Base-by-base conservation (phyloP, 1,139 yeast genomes). In the Fermentozyma sake region DNA sequence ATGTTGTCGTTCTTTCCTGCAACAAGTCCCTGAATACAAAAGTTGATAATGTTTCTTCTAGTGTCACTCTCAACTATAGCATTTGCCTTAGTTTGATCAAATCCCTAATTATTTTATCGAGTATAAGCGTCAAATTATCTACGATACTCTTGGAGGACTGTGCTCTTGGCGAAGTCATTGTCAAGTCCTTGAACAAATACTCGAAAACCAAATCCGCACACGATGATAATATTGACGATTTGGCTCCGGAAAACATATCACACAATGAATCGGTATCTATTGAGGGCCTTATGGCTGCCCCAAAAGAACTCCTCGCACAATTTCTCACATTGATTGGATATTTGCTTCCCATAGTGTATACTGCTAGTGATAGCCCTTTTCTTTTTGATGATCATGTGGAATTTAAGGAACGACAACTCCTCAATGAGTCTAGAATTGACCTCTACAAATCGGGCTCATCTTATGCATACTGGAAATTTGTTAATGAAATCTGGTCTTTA, bases 241-340 rank as follows among this genome's bases (percentile, higher is more conserved):
- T 19, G 29, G 10, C 27, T 24, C 17, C 20, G 18, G 7, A 18
- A 20, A 8, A 4, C 8, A 19, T 22, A 12, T 10, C 15, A 3
- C 12, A 14, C 8, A 11, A n/a, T 30, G 13, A 12, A 5, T 34
- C 29, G 6, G 48, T 72, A 0, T 61, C 80, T 2, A 68, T 80
- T 22, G 94, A 84, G 44, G 75, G 85, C 0, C 56, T 87, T 22
- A 81, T 86, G 76, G 76, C 80, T 29, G 75, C 79, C 4, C 89
- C 93, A 1, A 79, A 79, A 39, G 84, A 79, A 14, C 50, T 84
- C 19, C 53, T 82, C 17, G 44, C 72, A 1, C 67, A 76, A 14
- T 63, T 81, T 14, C 52, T 86, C 13, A 65, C 72, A 21, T 58
- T 85, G 26, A 59, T 82, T 16, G 72, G 77, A 1, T 66, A 73